These are phyloP conservation scores for Potentilla sterilis DNA, from an alignment of 306 rosid genomes.

Conservation along the genomic window DNA sequence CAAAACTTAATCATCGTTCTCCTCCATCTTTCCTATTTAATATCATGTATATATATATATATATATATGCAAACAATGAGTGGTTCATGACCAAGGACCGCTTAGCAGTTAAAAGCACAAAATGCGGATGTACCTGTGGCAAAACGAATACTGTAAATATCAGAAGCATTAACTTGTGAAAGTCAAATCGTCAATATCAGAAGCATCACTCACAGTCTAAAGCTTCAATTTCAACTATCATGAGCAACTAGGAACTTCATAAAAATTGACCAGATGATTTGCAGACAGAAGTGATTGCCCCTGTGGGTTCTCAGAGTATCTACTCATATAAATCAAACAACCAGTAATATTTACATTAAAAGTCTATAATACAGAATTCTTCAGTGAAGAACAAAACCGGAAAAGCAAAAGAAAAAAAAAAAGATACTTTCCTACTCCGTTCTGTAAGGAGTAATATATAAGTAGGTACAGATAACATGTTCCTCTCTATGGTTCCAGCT, in stretches of 20 bases:
- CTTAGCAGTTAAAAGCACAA: not conserved
- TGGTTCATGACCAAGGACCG: no score
- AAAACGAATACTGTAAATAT: not conserved
- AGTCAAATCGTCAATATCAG: not conserved
- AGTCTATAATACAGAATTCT: slow-evolving; percentile 51
- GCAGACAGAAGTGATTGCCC: slow-evolving; percentile 7
- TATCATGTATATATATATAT: no score
- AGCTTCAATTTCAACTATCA: slow-evolving; percentile 2
- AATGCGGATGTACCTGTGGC: not conserved
- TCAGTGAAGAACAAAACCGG: slow-evolving; percentile 50
- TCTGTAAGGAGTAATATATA: slow-evolving; percentile 48
- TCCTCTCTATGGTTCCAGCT: slow-evolving; percentile 78
- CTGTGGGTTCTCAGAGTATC: not conserved
- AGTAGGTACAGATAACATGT: slow-evolving; percentile 53
- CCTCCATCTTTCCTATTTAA: no score
- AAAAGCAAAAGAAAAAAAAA: not conserved
- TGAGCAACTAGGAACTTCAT: slow-evolving; percentile 10
- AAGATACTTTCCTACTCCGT: slow-evolving; percentile 56
- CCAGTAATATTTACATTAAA: slow-evolving; percentile 45
- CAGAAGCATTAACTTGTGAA: not conserved
- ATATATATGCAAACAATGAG: no score
- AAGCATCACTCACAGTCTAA: not conserved
- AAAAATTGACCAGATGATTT: slow-evolving; percentile 3
- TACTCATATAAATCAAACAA: slow-evolving; percentile 9
- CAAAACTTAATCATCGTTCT: no score